Conservation (phyloP, 176 grass and related monocot genomes). For the Avena atlantica region DNA sequence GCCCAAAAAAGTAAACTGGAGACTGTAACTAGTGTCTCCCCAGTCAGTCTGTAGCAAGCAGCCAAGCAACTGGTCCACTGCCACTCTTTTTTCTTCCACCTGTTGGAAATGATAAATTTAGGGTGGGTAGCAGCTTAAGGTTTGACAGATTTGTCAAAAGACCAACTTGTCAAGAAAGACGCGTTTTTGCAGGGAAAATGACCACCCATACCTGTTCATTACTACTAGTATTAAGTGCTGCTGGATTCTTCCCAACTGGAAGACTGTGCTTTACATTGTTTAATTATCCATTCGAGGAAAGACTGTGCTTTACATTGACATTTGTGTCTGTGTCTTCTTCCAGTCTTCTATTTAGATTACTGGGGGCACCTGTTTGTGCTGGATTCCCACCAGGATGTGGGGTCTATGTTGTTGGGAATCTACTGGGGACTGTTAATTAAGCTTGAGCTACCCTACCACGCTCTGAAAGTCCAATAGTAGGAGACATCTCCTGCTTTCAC, state of each 20-base stretch:
- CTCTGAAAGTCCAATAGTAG: background rate
- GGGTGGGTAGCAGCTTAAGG: background rate
- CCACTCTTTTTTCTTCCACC: background rate
- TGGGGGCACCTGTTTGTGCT: conserved; percentile 10
- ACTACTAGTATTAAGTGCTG: conserved; percentile 7
- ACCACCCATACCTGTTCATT: background rate
- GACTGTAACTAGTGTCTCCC: background rate
- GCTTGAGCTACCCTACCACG: conserved; percentile 1
- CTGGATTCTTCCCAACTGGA: conserved; percentile 5
- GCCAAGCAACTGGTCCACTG: background rate
- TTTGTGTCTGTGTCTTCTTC: conserved; percentile 19
- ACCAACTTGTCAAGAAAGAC: background rate
- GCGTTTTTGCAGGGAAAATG: background rate
- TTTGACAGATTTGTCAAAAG: no score
- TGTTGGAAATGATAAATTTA: background rate
- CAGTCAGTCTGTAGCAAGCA: background rate
- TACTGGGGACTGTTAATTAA: conserved; percentile 25
- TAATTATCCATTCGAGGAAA: background rate
- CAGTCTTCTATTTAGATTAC: conserved; percentile 33
- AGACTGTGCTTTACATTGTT: background rate
- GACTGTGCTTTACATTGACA: conserved; percentile 27
- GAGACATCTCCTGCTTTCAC: conserved; percentile 12
- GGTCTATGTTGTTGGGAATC: conserved; percentile 2
- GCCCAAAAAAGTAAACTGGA: background rate
- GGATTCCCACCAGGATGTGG: conserved; percentile 34